A percentile compares a stretch with the other conserved stretches of the same genome.
These are phyloP conservation scores for Saccharata proteae DNA, from an alignment of 2,329 filamentous ascomycete species.

Conservation along the genomic window DNA sequence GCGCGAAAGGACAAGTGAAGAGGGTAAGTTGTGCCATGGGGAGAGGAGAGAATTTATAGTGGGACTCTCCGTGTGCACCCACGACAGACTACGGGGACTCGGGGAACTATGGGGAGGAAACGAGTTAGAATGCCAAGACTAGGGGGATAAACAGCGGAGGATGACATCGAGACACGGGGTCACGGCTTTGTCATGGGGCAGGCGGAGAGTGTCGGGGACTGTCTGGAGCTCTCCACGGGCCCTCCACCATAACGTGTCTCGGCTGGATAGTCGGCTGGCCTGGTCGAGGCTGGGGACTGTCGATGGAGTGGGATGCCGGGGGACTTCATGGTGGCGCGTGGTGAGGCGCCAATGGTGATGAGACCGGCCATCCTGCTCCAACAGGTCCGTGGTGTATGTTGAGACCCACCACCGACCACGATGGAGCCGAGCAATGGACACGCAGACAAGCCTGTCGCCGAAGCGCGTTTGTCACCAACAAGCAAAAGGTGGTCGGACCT, in stretches of 20 bases:
- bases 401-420: too few relatives aligned
- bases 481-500: too few relatives aligned
- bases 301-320: conserved; percentile 16
- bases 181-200: conserved; percentile 6
- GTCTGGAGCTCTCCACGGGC: conserved; percentile 6
- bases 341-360: too few relatives aligned
- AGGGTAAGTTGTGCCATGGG: not conserved
- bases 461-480: too few relatives aligned
- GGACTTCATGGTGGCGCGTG: conserved; percentile 13
- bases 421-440: too few relatives aligned
- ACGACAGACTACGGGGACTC: too few relatives aligned
- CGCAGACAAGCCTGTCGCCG: too few relatives aligned
- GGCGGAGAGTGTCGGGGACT: too few relatives aligned
- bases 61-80: too few relatives aligned
- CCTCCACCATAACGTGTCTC: conserved; percentile 1
- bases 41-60: conserved; percentile 5
- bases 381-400: too few relatives aligned
- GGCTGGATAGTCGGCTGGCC: not conserved
- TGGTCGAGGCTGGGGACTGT: not conserved
- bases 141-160: conserved; percentile 5
- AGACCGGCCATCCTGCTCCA: too few relatives aligned
- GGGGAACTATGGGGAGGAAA: conserved; percentile 8
- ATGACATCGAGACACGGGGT: conserved; percentile 5
- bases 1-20: conserved; percentile 7
- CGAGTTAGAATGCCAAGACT: too few relatives aligned